A percentile compares a stretch with the other conserved stretches of the same genome.
These are phyloP conservation scores for Schizonepeta tenuifolia DNA, from an alignment of 257 asterid genomes.

Conservation along the genomic window DNA sequence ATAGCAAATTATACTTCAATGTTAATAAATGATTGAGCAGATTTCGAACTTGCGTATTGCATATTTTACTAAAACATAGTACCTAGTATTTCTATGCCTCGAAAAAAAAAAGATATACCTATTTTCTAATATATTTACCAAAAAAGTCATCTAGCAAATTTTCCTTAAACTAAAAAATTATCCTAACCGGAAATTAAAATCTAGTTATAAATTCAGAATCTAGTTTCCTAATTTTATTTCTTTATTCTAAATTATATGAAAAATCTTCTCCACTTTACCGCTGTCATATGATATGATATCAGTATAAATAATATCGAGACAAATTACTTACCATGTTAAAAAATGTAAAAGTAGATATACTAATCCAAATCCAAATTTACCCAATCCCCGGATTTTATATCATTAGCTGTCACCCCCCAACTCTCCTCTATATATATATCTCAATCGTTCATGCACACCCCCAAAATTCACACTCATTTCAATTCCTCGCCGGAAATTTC, in stretches of 20 bases:
- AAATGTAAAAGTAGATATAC: not conserved
- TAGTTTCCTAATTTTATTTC: not conserved
- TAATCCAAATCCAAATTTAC: slow-evolving; percentile 30
- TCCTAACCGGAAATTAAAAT: not conserved
- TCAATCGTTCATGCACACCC: slow-evolving; percentile 24
- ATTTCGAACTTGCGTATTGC: not conserved
- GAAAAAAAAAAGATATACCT: too few relatives aligned
- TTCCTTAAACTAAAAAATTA: not conserved
- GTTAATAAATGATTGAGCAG: not conserved
- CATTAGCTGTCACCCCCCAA: slow-evolving; percentile 37
- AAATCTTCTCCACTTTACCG: not conserved
- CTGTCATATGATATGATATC: not conserved
- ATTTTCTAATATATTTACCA: not conserved
- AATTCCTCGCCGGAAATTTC: not conserved
- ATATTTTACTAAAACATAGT: not conserved
- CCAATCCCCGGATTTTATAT: slow-evolving; percentile 17
- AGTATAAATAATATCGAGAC: not conserved
- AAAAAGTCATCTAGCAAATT: not conserved
- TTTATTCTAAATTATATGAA: not conserved
- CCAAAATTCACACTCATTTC: not conserved
- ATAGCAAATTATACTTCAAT: not conserved
- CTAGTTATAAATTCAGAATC: not conserved
- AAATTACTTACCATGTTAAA: not conserved
- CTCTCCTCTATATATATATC: slow-evolving; percentile 5
- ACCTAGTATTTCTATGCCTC: too few relatives aligned